Percentiles rank a stretch among this genome's conserved stretches.
Conservation (phyloP, 495 filamentous ascomycete species). For the Geoglossum glabrum region DNA sequence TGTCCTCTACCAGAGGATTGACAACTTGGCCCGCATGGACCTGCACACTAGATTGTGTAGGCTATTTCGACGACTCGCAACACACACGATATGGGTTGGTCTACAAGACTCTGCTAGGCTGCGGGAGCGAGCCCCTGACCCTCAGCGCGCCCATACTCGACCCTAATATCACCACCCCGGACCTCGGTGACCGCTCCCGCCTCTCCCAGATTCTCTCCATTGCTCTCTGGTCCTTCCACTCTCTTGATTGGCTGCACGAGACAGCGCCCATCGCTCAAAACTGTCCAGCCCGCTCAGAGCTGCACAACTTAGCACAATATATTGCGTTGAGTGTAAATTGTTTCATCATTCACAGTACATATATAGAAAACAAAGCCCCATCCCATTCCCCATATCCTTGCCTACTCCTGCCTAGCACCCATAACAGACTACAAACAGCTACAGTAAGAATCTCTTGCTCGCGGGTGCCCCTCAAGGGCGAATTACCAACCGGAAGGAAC, state of each 20-base stretch:
- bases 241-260: slow-evolving; percentile 22
- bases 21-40: slow-evolving; percentile 20
- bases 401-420: neutral
- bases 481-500: neutral
- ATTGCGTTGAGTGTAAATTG: neutral
- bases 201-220: slow-evolving; percentile 17
- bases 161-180: slow-evolving; percentile 14
- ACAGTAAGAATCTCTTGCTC: neutral
- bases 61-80: slow-evolving; percentile 19
- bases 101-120: slow-evolving; percentile 8
- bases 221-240: slow-evolving; percentile 20
- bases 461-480: neutral
- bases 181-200: slow-evolving; percentile 17
- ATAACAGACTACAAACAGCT: neutral
- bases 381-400: neutral
- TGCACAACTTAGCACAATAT: neutral
- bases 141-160: slow-evolving; percentile 12
- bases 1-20: slow-evolving; percentile 16
- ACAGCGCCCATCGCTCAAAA: too few relatives aligned
- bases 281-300: too few relatives aligned
- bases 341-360: neutral
- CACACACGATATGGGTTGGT: slow-evolving; percentile 16
- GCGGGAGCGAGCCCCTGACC: slow-evolving; percentile 10
- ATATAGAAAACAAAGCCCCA: neutral
- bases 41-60: slow-evolving; percentile 20